Base-by-base conservation (phyloP, 1,284 basidiomycete genomes). In the Xerocomus cyaneibrunnescens region DNA sequence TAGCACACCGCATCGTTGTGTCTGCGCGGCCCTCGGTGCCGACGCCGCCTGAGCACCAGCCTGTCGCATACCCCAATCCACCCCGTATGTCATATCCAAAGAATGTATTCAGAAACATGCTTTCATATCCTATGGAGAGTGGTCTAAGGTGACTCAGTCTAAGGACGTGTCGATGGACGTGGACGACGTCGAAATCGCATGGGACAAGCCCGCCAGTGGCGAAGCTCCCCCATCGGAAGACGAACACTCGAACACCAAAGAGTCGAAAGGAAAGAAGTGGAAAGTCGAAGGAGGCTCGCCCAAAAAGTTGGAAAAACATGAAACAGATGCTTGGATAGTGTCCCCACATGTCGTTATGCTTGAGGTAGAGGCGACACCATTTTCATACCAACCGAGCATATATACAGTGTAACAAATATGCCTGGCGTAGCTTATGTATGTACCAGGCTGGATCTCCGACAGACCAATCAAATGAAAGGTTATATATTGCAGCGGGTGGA, bases 91-190 rank as follows among this genome's bases (percentile, higher is more conserved):
- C 72, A 10, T 81, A 89, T 59, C 79, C 87, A 0, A 70, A 73
- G 30, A 80, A 84, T 44, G 59, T 82, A 2, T 73, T 89, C 32
- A n/a, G n/a, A 88, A 73, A 50, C 85, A 88, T 58, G 66, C 72
- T 1, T 89, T 87, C 66, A 64, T 79, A 55, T 86, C 87, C 0
- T 78, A 77, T 27, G 87, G 86, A 1, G 78, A 83, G 7, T 63
- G 74, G n/a, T 68, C 65, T 10, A 45, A 50, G 2, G 58, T 56
- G 30, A 54, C 55, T 16, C 45, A 7, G 30, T 40, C 45, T 8
- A 46, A 54, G 32, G 55, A 45, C 10, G 16, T 50, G 16, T 46
- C 52, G 14, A 56, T 61, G 52, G 60, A 65, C 7, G 53, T 60
- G 7, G 64, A 67, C 10, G 54, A 64, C 12, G 48, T 49, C n/a